These are phyloP conservation scores for Beauveria brongniartii DNA, from an alignment of 2,329 filamentous ascomycete species.

Conservation along the genomic window DNA sequence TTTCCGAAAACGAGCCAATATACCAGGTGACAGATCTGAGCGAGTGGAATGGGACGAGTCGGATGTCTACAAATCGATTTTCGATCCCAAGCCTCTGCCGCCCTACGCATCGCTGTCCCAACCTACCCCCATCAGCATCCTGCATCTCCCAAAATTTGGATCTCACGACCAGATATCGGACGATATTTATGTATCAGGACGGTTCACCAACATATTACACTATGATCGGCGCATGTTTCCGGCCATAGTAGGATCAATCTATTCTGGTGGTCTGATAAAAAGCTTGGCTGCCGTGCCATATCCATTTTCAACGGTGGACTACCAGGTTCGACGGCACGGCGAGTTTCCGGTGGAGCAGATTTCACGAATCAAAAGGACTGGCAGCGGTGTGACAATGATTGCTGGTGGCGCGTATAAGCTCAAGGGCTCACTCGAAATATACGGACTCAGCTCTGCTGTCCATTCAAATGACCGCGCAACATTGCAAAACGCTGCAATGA, in stretches of 20 bases:
- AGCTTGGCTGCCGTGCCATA: conserved; percentile 63
- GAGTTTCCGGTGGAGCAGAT: conserved; percentile 48
- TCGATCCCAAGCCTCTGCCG: conserved; percentile 44
- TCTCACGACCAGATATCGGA: conserved; percentile 50
- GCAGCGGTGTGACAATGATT: conserved; percentile 58
- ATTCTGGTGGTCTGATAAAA: conserved; percentile 75
- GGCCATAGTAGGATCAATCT: conserved; percentile 64
- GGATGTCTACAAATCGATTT: conserved; percentile 31
- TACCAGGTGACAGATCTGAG: conserved; percentile 27
- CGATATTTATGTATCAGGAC: conserved; percentile 81
- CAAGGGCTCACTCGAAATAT: conserved; percentile 85
- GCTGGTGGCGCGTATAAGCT: conserved; percentile 87
- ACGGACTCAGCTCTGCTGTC: conserved; percentile 44
- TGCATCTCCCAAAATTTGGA: conserved; percentile 60
- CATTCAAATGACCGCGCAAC: conserved; percentile 20
- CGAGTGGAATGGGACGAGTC: conserved; percentile 25
- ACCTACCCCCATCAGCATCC: conserved; percentile 72
- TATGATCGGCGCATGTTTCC: conserved; percentile 87
- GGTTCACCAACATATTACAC: conserved; percentile 80
- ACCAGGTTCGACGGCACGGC: conserved; percentile 48
- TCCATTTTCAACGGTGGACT: conserved; percentile 55
- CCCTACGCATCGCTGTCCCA: conserved; percentile 67
- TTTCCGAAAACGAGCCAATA: conserved; percentile 41
- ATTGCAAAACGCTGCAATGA: conserved; percentile 44
- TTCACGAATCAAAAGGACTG: conserved; percentile 41